Evolutionary conservation across 805 yeast genomes (phyloP).

Genomic region (Lipomyces sp.): DNA sequence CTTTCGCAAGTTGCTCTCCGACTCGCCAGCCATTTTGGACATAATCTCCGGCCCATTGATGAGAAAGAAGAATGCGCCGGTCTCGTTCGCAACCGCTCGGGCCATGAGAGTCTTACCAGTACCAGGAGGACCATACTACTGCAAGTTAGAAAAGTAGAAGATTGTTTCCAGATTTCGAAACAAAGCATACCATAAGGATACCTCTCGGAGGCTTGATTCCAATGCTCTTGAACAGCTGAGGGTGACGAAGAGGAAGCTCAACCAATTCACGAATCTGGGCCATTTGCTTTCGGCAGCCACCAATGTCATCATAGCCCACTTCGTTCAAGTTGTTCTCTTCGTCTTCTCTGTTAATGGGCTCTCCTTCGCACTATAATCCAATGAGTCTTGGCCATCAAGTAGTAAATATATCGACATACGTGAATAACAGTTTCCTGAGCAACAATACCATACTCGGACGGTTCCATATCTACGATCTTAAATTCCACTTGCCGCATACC

Average conservation of each 20-base stretch:
- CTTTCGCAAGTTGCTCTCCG: conserved; percentile 94
- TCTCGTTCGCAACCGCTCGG: conserved; percentile 99
- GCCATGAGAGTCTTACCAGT: conserved; percentile 99
- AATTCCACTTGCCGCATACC: conserved; percentile 99
- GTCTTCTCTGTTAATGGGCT: conserved; percentile 96
- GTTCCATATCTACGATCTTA: conserved; percentile 97
- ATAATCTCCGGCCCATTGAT: conserved; percentile 99
- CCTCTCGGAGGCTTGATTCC: conserved; percentile 99
- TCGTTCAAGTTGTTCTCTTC: conserved; percentile 96
- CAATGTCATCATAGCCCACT: conserved; percentile 98
- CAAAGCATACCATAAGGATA: conserved; percentile 65
- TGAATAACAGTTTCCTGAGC: conserved; percentile 98
- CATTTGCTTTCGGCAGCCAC: conserved; percentile 99
- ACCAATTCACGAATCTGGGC: conserved; percentile 99
- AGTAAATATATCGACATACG: conserved; percentile 30
- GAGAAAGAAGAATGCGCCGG: conserved; percentile 97
- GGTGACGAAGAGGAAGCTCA: conserved; percentile 97
- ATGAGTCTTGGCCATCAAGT: neutral
- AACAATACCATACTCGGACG: conserved; percentile 95
- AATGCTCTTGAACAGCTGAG: conserved; percentile 94
- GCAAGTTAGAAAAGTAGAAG: neutral
- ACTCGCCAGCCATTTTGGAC: conserved; percentile 99
- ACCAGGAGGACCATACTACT: conserved; percentile 93
- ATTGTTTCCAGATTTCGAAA: neutral
- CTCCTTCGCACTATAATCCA: conserved; percentile 78